Evolutionary conservation across 1,139 yeast genomes (phyloP), one percentile per base, ranked within the genome.

Genomic region (Pichia sp.): DNA sequence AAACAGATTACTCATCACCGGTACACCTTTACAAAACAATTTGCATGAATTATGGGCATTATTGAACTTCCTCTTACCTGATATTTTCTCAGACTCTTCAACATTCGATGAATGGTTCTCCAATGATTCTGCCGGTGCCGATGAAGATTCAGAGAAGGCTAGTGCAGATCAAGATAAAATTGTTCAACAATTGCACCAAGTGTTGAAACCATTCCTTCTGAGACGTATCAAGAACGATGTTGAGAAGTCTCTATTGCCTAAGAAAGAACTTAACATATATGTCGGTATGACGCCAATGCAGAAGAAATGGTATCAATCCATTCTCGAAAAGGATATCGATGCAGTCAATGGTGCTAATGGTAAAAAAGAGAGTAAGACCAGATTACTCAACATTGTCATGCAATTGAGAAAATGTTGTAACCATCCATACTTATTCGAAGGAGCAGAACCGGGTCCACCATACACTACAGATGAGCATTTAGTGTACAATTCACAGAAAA

Each of bases 361-460:
- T 22, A 80, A 80, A 50, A 70, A 77, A 43, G 93, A 82, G 56
- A 73, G 81, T 18, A 82, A 81, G 51, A 81, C 91, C 2, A 64
- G 91, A 50, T 64, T 82, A 41, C 63, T 82, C 38, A 82, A 82
- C 53, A 81, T 82, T 49, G 91, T 81, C 20, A 82, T 82, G 93
- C 93, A 82, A 58, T 66, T 82, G 52, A 67, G 93, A 53, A 82
- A 82, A 55, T 82, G 91, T 55, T 82, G 91, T 59, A 82, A 82
- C 52, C 93, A 82, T 59, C 91, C 93, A 5, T 82, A 82, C 52
- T 59, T 82, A 32, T 82, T 82, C 52, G 93, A 82, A 56, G 91
- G 93, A 19, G 91, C 91, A 1, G 93, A 82, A 54, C 93, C 91
- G 0, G 93, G 93, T 7, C 93, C 93, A 19, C 91, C 93, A 16